A percentile compares a stretch with the other conserved stretches of the same genome.
Conservation (phyloP, 306 rosid genomes). For the Trichosanthes cucumerina region DNA sequence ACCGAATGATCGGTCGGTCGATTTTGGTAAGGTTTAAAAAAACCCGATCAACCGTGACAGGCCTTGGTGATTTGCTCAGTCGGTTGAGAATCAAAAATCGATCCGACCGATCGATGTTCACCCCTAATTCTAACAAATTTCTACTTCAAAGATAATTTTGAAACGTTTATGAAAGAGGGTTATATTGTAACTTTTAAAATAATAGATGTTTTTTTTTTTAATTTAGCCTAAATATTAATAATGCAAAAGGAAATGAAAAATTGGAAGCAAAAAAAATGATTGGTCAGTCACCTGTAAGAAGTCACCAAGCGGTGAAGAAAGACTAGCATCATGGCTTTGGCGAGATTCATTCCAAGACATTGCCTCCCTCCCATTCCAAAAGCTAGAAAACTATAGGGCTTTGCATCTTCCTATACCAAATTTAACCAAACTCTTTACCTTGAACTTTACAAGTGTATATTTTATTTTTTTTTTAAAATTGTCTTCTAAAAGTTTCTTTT, state of each 20-base stretch:
- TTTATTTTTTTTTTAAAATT: neutral
- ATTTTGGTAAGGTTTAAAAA: too few species aligned
- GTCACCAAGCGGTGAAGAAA: conserved; percentile 73
- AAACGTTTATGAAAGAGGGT: too few species aligned
- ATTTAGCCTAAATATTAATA: neutral
- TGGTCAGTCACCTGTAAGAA: conserved; percentile 40
- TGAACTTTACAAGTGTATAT: neutral
- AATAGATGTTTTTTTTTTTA: too few species aligned
- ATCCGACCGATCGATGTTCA: too few species aligned
- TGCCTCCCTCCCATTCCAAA: conserved; percentile 92
- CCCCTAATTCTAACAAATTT: too few species aligned
- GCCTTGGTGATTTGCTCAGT: too few species aligned
- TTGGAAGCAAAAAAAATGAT: neutral
- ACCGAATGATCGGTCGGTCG: too few species aligned
- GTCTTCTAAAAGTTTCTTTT: neutral
- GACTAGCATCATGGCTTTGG: conserved; percentile 78
- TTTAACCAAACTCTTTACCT: neutral
- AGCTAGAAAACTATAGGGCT: conserved; percentile 61
- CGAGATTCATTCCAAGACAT: conserved; percentile 81
- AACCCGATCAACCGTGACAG: too few species aligned
- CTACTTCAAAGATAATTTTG: too few species aligned
- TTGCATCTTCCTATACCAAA: conserved; percentile 36
- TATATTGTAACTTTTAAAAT: too few species aligned
- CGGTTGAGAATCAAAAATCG: too few species aligned
- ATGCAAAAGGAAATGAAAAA: neutral